A percentile compares a stretch with the other conserved stretches of the same genome.
Evolutionary conservation across 2,329 filamentous ascomycete species (phyloP).

Genomic region (Elsinoe fawcettii): DNA sequence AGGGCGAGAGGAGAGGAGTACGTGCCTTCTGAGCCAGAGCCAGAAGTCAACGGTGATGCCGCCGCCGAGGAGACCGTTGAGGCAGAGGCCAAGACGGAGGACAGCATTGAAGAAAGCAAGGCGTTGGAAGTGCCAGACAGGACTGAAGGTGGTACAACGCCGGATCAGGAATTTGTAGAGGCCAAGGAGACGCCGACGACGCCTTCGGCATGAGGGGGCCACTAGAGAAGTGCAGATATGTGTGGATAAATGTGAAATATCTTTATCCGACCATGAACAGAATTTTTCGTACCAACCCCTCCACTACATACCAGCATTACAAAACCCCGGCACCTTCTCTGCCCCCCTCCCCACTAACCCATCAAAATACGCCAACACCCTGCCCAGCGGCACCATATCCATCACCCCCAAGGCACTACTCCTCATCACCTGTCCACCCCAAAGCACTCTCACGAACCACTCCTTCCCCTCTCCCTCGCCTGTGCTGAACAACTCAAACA

Average conservation of each 20-base stretch:
- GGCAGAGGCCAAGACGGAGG: not conserved
- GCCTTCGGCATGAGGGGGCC: constrained; percentile 15
- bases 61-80: constrained; percentile 17
- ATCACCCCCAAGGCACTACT: constrained; percentile 61
- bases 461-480: constrained; percentile 30
- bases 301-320: constrained; percentile 18
- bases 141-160: constrained; percentile 18
- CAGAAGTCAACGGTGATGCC: constrained; percentile 21
- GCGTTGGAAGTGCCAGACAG: constrained; percentile 3
- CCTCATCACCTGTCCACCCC: constrained; percentile 57
- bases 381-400: constrained; percentile 62
- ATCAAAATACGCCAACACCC: constrained; percentile 62
- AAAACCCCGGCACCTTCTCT: constrained; percentile 35
- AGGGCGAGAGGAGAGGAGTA: constrained; percentile 35
- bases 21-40: not conserved
- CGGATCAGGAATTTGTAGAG: constrained; percentile 26
- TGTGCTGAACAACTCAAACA: constrained; percentile 59
- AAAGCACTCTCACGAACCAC: constrained; percentile 59
- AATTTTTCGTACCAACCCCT: not conserved
- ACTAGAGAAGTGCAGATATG: not conserved
- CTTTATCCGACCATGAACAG: not conserved
- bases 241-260: constrained; percentile 3
- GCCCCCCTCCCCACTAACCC: constrained; percentile 54
- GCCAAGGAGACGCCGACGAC: constrained; percentile 24
- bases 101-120: constrained; percentile 21